Evolutionary conservation across 179 eudicot genomes (phyloP).

Genomic region (Drosera spatulata): DNA sequence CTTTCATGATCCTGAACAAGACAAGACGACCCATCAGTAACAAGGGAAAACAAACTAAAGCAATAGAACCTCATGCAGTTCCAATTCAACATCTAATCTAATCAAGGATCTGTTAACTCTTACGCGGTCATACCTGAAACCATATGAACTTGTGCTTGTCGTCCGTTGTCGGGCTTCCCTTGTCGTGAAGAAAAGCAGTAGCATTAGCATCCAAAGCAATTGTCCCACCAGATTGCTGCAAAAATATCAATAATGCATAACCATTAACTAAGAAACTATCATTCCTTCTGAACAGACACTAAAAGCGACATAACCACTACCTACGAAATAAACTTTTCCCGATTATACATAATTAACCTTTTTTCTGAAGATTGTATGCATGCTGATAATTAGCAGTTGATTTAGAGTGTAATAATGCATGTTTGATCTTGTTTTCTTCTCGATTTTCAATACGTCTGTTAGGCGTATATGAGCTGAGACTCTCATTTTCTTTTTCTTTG

Average conservation of each 20-base stretch:
- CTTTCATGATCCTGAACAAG: conserved; percentile 69
- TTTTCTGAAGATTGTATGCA: too few relatives aligned
- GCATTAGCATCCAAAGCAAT: conserved; percentile 94
- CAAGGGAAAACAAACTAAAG: neutral
- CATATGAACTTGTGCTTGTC: conserved; percentile 75
- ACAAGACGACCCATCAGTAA: neutral
- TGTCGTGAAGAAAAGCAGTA: conserved; percentile 62
- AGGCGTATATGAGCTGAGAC: too few relatives aligned
- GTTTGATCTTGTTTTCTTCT: too few relatives aligned
- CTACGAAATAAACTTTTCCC: too few relatives aligned
- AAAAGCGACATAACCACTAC: too few relatives aligned
- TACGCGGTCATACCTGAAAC: conserved; percentile 48
- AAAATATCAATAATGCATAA: conserved; percentile 1
- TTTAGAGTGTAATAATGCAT: too few relatives aligned
- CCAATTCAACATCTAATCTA: neutral
- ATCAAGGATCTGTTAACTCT: neutral
- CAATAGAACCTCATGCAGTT: neutral
- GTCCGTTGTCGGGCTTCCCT: conserved; percentile 55
- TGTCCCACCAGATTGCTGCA: conserved; percentile 73
- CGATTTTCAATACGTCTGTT: too few relatives aligned
- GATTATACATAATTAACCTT: too few relatives aligned
- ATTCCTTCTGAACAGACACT: too few relatives aligned
- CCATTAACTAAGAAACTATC: too few relatives aligned
- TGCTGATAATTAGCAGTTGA: too few relatives aligned
- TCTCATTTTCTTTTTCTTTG: too few relatives aligned